Evolutionary conservation across 2,329 filamentous ascomycete genomes (phyloP).

Genomic region (Aspergillus melleus): DNA sequence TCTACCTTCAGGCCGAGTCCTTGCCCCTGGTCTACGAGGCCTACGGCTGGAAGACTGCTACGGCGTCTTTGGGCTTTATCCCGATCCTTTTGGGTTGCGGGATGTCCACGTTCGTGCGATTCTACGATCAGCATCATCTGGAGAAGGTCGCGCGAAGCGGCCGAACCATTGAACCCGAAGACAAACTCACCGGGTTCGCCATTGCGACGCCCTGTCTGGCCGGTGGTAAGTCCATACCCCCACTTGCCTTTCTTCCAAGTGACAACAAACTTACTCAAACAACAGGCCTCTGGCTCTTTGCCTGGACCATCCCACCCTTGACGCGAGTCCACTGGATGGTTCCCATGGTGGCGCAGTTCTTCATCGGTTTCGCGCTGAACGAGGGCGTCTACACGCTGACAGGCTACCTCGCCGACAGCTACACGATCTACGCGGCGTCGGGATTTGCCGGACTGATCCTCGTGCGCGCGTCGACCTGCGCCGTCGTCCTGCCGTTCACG

Average conservation of each 20-base stretch:
- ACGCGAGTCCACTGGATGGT: neutral
- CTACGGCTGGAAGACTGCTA: neutral
- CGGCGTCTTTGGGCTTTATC: neutral
- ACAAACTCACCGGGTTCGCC: conserved; percentile 17
- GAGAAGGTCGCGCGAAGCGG: neutral
- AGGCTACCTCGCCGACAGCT: conserved; percentile 20
- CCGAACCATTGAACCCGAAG: conserved; percentile 16
- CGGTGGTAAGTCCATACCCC: conserved; percentile 1
- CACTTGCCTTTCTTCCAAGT: no score
- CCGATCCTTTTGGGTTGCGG: neutral
- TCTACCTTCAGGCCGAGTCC: conserved; percentile 10
- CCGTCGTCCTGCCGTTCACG: conserved; percentile 12
- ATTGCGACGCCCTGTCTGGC: conserved; percentile 14
- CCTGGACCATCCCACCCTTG: conserved; percentile 5
- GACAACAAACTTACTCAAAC: no score
- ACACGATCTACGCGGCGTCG: conserved; percentile 16
- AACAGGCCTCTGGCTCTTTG: neutral
- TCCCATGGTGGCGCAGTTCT: conserved; percentile 2
- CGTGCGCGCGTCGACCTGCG: conserved; percentile 9
- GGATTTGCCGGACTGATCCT: conserved; percentile 14
- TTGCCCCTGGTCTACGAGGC: conserved; percentile 2
- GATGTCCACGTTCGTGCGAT: neutral
- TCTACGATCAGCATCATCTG: conserved; percentile 5
- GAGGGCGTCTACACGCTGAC: conserved; percentile 11
- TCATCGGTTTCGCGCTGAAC: conserved; percentile 15